Conservation (phyloP, 1,284 basidiomycete genomes). For the Laetiporus sulphureus region DNA sequence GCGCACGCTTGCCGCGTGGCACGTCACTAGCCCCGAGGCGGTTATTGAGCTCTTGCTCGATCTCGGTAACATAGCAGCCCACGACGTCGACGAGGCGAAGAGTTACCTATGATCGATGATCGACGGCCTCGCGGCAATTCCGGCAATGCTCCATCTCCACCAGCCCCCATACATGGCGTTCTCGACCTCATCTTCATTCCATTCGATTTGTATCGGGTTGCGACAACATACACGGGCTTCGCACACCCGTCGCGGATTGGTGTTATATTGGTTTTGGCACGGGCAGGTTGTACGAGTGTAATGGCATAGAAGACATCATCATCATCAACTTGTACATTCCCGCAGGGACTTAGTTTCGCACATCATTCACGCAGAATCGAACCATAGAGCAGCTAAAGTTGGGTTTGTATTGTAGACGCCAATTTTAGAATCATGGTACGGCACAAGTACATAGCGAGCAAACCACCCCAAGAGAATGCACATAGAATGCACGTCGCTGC, state of each 20-base stretch:
- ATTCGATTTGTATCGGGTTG: slow-evolving; percentile 1
- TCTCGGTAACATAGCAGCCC: slow-evolving; percentile 31
- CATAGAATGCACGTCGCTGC: too few relatives aligned
- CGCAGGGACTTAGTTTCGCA: slow-evolving; percentile 4
- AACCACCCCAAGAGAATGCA: too few relatives aligned
- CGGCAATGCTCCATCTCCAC: background rate
- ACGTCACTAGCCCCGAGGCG: slow-evolving; percentile 76
- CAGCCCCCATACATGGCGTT: background rate
- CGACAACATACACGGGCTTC: slow-evolving; percentile 2
- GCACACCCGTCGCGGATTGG: slow-evolving; percentile 1
- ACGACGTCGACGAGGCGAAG: slow-evolving; percentile 10
- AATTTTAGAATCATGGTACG: slow-evolving; percentile 4
- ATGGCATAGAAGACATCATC: slow-evolving; percentile 5
- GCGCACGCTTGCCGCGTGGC: slow-evolving; percentile 84
- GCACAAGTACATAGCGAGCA: slow-evolving; percentile 7
- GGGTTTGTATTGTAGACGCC: slow-evolving; percentile 6
- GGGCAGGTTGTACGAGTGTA: slow-evolving; percentile 7
- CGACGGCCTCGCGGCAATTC: too few relatives aligned
- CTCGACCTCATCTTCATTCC: slow-evolving; percentile 1
- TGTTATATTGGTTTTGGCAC: too few relatives aligned
- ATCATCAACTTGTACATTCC: slow-evolving; percentile 5
- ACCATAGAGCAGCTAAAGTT: slow-evolving; percentile 6
- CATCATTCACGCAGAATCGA: slow-evolving; percentile 7
- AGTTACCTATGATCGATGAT: slow-evolving; percentile 18
- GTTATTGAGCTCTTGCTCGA: slow-evolving; percentile 66